Evolutionary conservation across 805 yeast species (phyloP), one percentile per base, ranked within the genome.

Genomic region (Kregervanrija fluxuum): DNA sequence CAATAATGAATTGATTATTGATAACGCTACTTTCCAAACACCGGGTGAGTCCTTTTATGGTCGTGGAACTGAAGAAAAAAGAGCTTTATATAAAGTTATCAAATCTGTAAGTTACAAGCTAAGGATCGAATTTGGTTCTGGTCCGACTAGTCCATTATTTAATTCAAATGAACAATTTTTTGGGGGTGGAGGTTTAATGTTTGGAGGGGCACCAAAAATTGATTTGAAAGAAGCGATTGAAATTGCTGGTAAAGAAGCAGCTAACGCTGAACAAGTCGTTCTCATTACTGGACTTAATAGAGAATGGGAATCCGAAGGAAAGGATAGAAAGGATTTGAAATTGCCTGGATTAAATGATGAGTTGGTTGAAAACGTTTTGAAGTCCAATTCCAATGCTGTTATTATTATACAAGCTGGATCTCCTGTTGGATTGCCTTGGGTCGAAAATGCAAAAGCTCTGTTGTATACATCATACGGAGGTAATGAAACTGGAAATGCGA

Each of bases 291-390:
- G 85, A 32, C 64, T 76, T 46, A 69, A 73, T 49, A 61, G 62
- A 30, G 82, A 77, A 35, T 77, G 76, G 72, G 85, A 80, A 57
- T 62, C 75, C 22, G 85, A 80, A 57, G 82, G 84, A 35, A 70
- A 65, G 50, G 85, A 79, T 56, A 65, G 84, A 54, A 54, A 57
- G 3, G 49, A 65, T 54, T 65, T 80, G 75, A 68, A 69, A 38
- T 63, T 77, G 28, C 85, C 85, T 28, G 71, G 73, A 11, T 50
- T 55, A 38, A 70, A 73, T 28, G 68, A 73, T 43, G 65, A 69
- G 38, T 65, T 79, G 46, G 66, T 78, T 30, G 59, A 53, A 22
- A 74, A 67, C 10, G 69, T 79, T 10, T 46, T 65, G 33, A 61
- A 61, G 31, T 81, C 66, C 15, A 77, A 78, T 51, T 67, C 71